These are phyloP conservation scores for Narthecium ossifragum DNA, from an alignment of 106 monocot genomes.

Conservation along the genomic window DNA sequence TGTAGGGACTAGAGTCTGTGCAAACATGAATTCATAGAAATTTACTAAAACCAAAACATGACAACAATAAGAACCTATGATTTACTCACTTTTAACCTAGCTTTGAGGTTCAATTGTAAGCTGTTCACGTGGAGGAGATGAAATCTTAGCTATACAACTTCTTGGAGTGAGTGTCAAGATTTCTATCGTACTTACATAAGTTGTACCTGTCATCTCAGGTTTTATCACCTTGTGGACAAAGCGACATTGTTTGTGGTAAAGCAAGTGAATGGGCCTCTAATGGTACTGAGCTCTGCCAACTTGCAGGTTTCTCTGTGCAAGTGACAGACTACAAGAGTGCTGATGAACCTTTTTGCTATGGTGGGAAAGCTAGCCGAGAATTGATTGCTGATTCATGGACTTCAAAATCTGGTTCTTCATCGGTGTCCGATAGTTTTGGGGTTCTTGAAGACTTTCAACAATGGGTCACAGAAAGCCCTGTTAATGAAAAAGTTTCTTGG, in stretches of 20 bases:
- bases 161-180: neutral
- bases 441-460: conserved; percentile 43
- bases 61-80: neutral
- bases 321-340: conserved; percentile 14
- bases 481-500: conserved; percentile 64
- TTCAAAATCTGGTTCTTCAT: conserved; percentile 16
- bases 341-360: conserved; percentile 67
- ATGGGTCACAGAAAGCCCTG: conserved; percentile 37
- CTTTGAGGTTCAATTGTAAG: too few species aligned
- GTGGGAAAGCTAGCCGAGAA: conserved; percentile 70
- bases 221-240: conserved; percentile 81
- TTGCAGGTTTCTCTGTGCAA: conserved; percentile 80
- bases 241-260: conserved; percentile 83
- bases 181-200: neutral
- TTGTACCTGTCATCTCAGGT: conserved; percentile 27
- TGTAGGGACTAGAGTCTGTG: neutral
- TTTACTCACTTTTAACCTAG: neutral
- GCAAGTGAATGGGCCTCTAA: conserved; percentile 82
- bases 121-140: too few species aligned
- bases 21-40: neutral
- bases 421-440: conserved; percentile 4
- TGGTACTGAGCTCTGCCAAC: conserved; percentile 83
- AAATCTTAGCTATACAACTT: too few species aligned
- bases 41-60: neutral
- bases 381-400: conserved; percentile 63